Conservation (phyloP, 306 rosid genomes). For the Cucurbita pepo region DNA sequence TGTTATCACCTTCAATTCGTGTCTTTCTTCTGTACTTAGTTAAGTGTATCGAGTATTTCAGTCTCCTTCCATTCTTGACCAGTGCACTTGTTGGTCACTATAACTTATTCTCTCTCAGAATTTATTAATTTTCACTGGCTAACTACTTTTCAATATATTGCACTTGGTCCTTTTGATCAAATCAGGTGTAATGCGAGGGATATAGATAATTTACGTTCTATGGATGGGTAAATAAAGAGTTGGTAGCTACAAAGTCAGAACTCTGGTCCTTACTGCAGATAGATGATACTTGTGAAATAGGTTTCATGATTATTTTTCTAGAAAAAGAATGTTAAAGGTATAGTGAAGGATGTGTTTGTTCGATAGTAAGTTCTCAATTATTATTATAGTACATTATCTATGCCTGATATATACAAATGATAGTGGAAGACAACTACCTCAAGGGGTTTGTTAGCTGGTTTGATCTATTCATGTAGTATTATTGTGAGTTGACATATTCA, state of each 20-base stretch:
- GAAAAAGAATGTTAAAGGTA: background rate
- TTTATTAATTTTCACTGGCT: background rate
- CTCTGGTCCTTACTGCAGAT: slow-evolving; percentile 13
- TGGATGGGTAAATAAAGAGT: background rate
- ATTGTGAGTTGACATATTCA: background rate
- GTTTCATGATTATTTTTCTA: background rate
- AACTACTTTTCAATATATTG: background rate
- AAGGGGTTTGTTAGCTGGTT: background rate
- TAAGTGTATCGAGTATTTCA: background rate
- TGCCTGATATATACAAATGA: background rate
- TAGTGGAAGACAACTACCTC: background rate
- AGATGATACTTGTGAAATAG: background rate
- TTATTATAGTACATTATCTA: background rate
- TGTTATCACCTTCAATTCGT: background rate
- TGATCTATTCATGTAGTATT: background rate
- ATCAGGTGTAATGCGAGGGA: background rate
- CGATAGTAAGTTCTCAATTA: background rate
- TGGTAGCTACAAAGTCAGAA: slow-evolving; percentile 5
- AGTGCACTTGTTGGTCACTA: background rate
- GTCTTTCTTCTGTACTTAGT: background rate
- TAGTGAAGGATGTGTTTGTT: background rate
- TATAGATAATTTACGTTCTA: background rate
- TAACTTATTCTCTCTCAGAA: background rate
- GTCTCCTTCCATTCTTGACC: background rate
- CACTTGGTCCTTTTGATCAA: background rate